Conservation (phyloP, 345 rosid species). For the Citrus medica region DNA sequence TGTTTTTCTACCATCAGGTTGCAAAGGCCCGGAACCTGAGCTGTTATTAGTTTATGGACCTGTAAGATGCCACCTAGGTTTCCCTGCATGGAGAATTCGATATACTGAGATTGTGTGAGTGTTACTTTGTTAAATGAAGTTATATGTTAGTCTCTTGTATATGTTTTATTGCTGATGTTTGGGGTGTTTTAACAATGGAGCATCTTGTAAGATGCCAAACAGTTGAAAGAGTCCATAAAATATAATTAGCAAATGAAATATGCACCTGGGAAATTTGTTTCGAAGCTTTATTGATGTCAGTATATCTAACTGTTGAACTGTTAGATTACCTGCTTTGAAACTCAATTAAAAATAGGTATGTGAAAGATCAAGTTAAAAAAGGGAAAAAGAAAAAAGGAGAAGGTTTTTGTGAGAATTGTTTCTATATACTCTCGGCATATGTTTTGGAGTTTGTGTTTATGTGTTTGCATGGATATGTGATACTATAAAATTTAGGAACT, state of each 20-base stretch:
- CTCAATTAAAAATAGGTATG: background rate
- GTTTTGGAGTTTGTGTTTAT: background rate
- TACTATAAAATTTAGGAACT: background rate
- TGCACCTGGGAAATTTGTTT: background rate
- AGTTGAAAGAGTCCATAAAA: too few species aligned
- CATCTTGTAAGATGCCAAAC: background rate
- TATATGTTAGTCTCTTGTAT: background rate
- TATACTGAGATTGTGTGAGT: constrained; percentile 86
- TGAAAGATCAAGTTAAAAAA: background rate
- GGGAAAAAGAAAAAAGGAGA: too few species aligned
- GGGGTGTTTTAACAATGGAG: background rate
- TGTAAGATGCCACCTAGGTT: constrained; percentile 82
- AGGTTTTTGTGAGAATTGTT: background rate
- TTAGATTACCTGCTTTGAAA: background rate
- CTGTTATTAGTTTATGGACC: constrained; percentile 86
- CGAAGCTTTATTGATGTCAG: background rate
- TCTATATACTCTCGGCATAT: background rate
- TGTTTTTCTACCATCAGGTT: constrained; percentile 44
- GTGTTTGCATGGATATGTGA: background rate
- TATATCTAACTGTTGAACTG: background rate
- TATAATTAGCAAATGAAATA: too few species aligned
- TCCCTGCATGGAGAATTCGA: constrained; percentile 91
- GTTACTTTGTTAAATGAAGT: constrained; percentile 6
- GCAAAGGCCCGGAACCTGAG: constrained; percentile 67
- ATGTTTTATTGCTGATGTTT: background rate